These are phyloP conservation scores for Neurospora sp. DNA, from an alignment of 495 filamentous ascomycete genomes.

Conservation along the genomic window DNA sequence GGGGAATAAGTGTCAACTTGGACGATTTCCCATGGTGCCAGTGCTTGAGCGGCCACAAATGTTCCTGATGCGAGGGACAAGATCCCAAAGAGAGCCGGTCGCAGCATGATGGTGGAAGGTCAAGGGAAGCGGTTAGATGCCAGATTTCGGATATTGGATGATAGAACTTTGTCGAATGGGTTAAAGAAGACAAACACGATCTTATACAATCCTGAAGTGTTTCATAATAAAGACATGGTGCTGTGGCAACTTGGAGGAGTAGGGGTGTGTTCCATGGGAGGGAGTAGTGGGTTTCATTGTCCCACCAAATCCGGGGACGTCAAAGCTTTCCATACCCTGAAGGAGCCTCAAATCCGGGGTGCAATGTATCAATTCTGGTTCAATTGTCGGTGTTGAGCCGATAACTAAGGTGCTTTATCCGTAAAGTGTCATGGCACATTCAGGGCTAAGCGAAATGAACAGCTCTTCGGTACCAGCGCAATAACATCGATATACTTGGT, in stretches of 20 bases:
- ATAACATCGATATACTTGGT: neutral
- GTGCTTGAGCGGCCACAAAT: neutral
- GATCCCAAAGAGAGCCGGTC: neutral
- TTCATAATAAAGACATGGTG: neutral
- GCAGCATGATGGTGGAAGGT: neutral
- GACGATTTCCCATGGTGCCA: conserved; percentile 2
- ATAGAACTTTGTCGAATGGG: neutral
- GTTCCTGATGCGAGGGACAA: neutral
- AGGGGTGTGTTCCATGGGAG: neutral
- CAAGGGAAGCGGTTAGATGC: neutral
- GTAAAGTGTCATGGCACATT: neutral
- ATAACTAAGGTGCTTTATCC: neutral
- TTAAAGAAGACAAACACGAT: no score
- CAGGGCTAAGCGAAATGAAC: neutral
- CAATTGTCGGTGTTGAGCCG: neutral
- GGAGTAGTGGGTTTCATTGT: neutral
- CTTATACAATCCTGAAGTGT: neutral
- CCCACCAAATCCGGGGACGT: neutral
- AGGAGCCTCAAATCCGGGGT: neutral
- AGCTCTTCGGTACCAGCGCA: neutral
- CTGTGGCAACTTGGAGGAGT: neutral
- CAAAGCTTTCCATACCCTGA: neutral
- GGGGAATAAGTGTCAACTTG: conserved; percentile 2
- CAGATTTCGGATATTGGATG: neutral
- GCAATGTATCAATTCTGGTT: neutral